Percentiles rank a stretch among this genome's conserved stretches.
phyloP scores from a whole-genome alignment of 2,329 filamentous ascomycete species.

The Hymenoscyphus scutula region DNA sequence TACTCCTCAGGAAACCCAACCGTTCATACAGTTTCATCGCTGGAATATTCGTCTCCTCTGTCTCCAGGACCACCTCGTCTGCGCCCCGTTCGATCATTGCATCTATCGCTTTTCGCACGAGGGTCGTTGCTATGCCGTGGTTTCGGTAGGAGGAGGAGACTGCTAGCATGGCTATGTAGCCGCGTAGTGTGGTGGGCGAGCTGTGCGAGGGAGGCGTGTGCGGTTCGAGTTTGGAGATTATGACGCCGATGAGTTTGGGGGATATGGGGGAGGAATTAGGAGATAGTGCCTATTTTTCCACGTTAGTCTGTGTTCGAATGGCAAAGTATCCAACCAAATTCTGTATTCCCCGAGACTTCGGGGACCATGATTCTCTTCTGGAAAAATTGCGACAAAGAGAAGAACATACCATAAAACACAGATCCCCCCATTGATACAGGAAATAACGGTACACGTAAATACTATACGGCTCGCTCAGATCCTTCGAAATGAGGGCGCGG shows the following conservation, averaged over 20 bases:
- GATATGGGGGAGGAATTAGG: slow-evolving; percentile 58
- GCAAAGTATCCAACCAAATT: background rate
- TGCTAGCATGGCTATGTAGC: slow-evolving; percentile 99
- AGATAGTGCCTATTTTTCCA: slow-evolving; percentile 51
- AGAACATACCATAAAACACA: slow-evolving; percentile 83
- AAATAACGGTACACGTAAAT: slow-evolving; percentile 99
- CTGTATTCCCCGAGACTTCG: background rate
- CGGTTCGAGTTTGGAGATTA: slow-evolving; percentile 90
- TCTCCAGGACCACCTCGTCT: slow-evolving; percentile 94
- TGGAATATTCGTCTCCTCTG: slow-evolving; percentile 86
- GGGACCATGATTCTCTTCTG: background rate
- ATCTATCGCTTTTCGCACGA: slow-evolving; percentile 89
- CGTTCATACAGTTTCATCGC: slow-evolving; percentile 92
- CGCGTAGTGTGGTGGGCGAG: slow-evolving; percentile 65
- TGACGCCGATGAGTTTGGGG: slow-evolving; percentile 75
- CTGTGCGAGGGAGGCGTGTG: slow-evolving; percentile 76
- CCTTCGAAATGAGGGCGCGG: slow-evolving; percentile 88
- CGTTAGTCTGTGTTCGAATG: background rate
- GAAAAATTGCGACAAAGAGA: background rate
- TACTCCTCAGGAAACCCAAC: slow-evolving; percentile 86
- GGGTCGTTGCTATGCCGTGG: slow-evolving; percentile 79
- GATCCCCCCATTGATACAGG: slow-evolving; percentile 91
- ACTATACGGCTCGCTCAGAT: slow-evolving; percentile 96
- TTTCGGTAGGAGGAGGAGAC: slow-evolving; percentile 78
- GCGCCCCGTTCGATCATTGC: slow-evolving; percentile 81